Base-by-base conservation (phyloP, 768 basidiomycete genomes). In the Serendipita sp. region DNA sequence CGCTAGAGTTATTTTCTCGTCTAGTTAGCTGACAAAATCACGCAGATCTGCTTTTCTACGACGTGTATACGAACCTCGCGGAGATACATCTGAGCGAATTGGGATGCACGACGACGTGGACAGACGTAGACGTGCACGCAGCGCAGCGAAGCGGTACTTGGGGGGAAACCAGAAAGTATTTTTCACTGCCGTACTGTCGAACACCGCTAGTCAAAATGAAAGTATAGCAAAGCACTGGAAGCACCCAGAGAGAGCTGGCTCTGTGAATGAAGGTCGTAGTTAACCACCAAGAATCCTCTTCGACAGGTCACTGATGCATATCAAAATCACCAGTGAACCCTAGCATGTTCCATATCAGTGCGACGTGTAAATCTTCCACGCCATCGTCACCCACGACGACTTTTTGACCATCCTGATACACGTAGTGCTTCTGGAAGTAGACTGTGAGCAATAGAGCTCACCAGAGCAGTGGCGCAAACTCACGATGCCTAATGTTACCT, bases 31-130 rank as follows among this genome's bases (percentile, higher is more conserved):
- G 26, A 43, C 28, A 53, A 20, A 60, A 64, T 56, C 65, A 50
- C 42, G n/a, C 68, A 95, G 92, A 94, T 74, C 77, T 84, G 0
- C 75, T 86, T 5, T 92, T 94, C 69, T 92, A 96, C 71, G 91
- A 96, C 68, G 88, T 97, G 5, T 95, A 90, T 70, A 90, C 88
- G 0, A 82, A 78, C 64, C 77, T 99, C 3, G 80, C 90, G 0
- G 91, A 93, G 64, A 72, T 94, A 41, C 91, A 98, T 70, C 78
- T 99, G 33, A 75, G 81, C n/a, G 83, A 89, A 51, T 74, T 89
- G 0, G 93, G 95, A 0, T 70, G 90, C n/a, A 75, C 83, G 45
- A 82, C 91, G 26, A 68, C 78, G 41, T 99, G 96, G 96, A 76
- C 75, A 62, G 87, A 93, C 68, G 81, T 98, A 3, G 82, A 88